Evolutionary conservation across 257 asterid genomes (phyloP).

Genomic region (Hygrophila difformis): DNA sequence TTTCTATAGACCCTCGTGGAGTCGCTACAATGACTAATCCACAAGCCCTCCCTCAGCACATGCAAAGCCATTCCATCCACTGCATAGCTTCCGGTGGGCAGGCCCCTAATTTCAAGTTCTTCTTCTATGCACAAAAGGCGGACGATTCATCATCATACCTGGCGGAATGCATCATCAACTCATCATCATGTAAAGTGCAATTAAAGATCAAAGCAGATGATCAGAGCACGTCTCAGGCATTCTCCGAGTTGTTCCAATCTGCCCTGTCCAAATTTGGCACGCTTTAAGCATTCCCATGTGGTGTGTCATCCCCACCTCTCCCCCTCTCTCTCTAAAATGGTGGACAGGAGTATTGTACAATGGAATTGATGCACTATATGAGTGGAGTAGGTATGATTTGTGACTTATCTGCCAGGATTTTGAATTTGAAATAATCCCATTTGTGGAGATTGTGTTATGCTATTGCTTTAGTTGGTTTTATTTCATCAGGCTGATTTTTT

Average conservation of each 20-base stretch:
- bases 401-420: no score
- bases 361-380: no score
- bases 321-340: no score
- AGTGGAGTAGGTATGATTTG: no score
- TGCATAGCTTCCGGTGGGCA: conserved; percentile 99
- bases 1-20: conserved; percentile 63
- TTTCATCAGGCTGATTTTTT: no score
- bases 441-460: no score
- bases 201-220: conserved; percentile 92
- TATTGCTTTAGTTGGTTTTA: no score
- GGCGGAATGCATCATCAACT: conserved; percentile 72
- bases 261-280: conserved; percentile 54
- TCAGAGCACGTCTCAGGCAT: conserved; percentile 59
- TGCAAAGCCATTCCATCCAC: conserved; percentile 72
- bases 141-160: conserved; percentile 54
- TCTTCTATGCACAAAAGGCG: conserved; percentile 77
- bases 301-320: no score
- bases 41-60: conserved; percentile 67
- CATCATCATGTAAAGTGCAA: conserved; percentile 74
- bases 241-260: conserved; percentile 69
- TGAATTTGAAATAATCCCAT: no score
- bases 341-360: no score
- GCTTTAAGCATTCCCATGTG: conserved; percentile 1
- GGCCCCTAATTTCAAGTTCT: conserved; percentile 86
- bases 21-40: conserved; percentile 70